These are phyloP conservation scores for Hyphopichia buzzinii DNA, from an alignment of 1,139 yeast species.

Conservation along the genomic window DNA sequence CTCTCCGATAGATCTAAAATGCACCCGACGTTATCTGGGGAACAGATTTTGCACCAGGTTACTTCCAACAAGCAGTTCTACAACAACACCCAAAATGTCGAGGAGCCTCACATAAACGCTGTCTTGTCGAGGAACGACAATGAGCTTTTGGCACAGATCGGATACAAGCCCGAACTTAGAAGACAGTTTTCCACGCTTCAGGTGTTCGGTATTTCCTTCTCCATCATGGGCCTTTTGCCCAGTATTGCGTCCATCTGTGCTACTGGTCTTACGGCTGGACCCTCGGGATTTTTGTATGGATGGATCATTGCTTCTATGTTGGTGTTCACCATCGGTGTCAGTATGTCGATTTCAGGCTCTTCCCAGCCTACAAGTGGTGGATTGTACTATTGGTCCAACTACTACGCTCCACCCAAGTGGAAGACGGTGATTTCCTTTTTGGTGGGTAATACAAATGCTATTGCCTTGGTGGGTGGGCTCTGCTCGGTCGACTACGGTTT, in stretches of 20 bases:
- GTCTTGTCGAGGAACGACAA: slow-evolving; percentile 13
- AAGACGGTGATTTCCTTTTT: slow-evolving; percentile 23
- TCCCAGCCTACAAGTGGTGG: slow-evolving; percentile 69
- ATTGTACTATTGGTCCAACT: slow-evolving; percentile 50
- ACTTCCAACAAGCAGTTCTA: slow-evolving; percentile 20
- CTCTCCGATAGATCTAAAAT: too few species aligned
- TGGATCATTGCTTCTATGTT: slow-evolving; percentile 57
- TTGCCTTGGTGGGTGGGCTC: slow-evolving; percentile 27
- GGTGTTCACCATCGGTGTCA: slow-evolving; percentile 52
- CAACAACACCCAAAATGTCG: slow-evolving; percentile 28
- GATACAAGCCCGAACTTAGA: slow-evolving; percentile 48
- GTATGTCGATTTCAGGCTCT: slow-evolving; percentile 59
- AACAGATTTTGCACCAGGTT: slow-evolving; percentile 23
- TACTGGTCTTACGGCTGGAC: slow-evolving; percentile 43
- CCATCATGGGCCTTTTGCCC: slow-evolving; percentile 52
- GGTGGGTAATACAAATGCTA: slow-evolving; percentile 26
- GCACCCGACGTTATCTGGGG: slow-evolving; percentile 21
- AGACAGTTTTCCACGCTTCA: slow-evolving; percentile 46
- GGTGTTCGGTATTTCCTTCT: slow-evolving; percentile 51
- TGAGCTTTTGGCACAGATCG: slow-evolving; percentile 21
- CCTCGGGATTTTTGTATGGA: slow-evolving; percentile 62
- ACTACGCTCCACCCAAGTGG: slow-evolving; percentile 21
- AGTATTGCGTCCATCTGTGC: slow-evolving; percentile 37
- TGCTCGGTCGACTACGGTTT: slow-evolving; percentile 29
- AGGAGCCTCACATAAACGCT: slow-evolving; percentile 15